Evolutionary conservation across 371 early-diverging fungal genomes (phyloP).

Genomic region (Mortierella sp.): DNA sequence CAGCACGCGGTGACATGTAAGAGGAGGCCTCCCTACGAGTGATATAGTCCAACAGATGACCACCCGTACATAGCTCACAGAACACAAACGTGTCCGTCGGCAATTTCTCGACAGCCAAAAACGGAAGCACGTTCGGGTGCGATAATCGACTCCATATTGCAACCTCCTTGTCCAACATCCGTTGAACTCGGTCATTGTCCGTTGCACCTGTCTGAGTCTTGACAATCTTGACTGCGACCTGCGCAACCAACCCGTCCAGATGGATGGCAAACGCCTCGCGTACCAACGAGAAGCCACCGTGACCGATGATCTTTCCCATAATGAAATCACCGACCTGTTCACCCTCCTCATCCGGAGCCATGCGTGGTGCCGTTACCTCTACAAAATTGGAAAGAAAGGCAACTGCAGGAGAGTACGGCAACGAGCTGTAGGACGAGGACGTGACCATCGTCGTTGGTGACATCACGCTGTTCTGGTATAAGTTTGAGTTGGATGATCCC

Average conservation of each 20-base stretch:
- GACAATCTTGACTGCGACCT: conserved; percentile 70
- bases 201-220: conserved; percentile 44
- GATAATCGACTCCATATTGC: conserved; percentile 77
- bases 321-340: conserved; percentile 76
- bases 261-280: conserved; percentile 64
- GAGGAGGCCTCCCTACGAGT: conserved; percentile 57
- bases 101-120: conserved; percentile 72
- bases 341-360: conserved; percentile 64
- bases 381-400: conserved; percentile 69
- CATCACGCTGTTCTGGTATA: conserved; percentile 14
- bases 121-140: conserved; percentile 76
- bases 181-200: conserved; percentile 36
- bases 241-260: conserved; percentile 31
- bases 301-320: conserved; percentile 72
- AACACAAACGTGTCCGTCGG: conserved; percentile 76
- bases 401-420: conserved; percentile 69
- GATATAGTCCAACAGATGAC: conserved; percentile 57
- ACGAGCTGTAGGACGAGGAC: conserved; percentile 59
- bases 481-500: conserved; percentile 5
- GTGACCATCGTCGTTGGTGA: conserved; percentile 51
- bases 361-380: conserved; percentile 66
- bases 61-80: conserved; percentile 73
- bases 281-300: conserved; percentile 80
- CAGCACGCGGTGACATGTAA: conserved; percentile 10
- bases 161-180: conserved; percentile 59